phyloP scores from a whole-genome alignment of 2,329 filamentous ascomycete genomes.

The Didymella arachidicola region DNA sequence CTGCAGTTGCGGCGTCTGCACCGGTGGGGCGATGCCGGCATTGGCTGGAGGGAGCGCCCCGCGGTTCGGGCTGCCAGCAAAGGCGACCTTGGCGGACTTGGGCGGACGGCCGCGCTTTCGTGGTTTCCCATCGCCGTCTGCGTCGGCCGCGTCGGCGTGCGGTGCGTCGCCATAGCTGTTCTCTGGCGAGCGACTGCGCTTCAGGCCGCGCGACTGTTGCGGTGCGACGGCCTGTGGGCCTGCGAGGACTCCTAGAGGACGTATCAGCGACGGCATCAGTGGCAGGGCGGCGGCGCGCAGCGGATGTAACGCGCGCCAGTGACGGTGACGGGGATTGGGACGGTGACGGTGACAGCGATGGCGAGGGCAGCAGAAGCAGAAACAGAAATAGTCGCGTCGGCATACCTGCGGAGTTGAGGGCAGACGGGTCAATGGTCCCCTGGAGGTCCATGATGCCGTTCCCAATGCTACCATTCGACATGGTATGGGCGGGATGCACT shows the following conservation, averaged over 20 bases:
- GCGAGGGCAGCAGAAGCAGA: constrained; percentile 4
- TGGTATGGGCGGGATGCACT: constrained; percentile 48
- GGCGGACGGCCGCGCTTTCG: constrained; percentile 64
- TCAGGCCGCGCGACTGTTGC: constrained; percentile 49
- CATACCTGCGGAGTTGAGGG: constrained; percentile 51
- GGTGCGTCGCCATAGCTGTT: constrained; percentile 46
- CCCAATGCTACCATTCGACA: constrained; percentile 51
- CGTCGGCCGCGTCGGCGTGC: constrained; percentile 33
- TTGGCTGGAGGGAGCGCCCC: constrained; percentile 60
- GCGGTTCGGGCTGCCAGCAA: constrained; percentile 62
- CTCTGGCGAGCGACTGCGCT: constrained; percentile 54
- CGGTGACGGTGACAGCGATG: not conserved
- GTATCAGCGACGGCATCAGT: constrained; percentile 37
- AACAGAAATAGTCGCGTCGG: constrained; percentile 13
- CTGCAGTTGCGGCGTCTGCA: constrained; percentile 64
- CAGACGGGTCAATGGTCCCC: constrained; percentile 53
- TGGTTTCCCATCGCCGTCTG: constrained; percentile 47
- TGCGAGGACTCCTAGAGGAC: constrained; percentile 38
- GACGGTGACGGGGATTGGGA: not conserved
- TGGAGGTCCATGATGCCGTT: constrained; percentile 53
- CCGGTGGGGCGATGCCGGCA: constrained; percentile 59
- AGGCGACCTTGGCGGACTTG: constrained; percentile 62
- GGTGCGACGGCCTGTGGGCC: constrained; percentile 43
- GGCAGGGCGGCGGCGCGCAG: constrained; percentile 28
- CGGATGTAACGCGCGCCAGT: constrained; percentile 43